Percentiles rank a stretch among this genome's conserved stretches.
Conservation (phyloP, 73 alveolate genomes). For the Halteria grandinella region DNA sequence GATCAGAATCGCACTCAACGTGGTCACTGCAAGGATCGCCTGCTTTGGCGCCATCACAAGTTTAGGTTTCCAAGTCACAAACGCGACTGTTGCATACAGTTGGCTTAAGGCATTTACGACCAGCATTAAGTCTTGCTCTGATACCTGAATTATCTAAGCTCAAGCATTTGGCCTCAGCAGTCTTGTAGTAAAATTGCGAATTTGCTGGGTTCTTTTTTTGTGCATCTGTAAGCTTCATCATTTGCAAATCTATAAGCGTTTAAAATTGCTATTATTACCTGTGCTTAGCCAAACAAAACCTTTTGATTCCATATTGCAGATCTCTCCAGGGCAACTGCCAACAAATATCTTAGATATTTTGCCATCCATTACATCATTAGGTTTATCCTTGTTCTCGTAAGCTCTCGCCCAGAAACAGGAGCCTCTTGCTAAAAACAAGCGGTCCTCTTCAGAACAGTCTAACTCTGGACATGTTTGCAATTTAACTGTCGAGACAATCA, state of each 20-base stretch:
- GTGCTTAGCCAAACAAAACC: too few relatives aligned
- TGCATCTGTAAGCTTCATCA: too few relatives aligned
- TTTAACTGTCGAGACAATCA: too few relatives aligned
- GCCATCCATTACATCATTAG: background rate
- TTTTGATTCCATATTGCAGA: background rate
- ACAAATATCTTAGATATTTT: background rate
- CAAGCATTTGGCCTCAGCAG: background rate
- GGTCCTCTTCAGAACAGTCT: too few relatives aligned
- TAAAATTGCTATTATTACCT: too few relatives aligned
- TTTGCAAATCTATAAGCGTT: too few relatives aligned
- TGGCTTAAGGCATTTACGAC: conserved; percentile 27
- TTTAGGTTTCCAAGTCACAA: conserved; percentile 14
- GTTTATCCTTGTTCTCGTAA: too few relatives aligned
- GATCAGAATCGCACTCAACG: conserved; percentile 23
- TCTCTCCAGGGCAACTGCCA: background rate
- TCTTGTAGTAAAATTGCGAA: conserved; percentile 20
- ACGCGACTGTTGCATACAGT: conserved; percentile 12
- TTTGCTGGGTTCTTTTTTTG: background rate
- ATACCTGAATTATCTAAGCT: conserved; percentile 2
- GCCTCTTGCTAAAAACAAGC: too few relatives aligned
- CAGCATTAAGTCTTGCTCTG: conserved; percentile 15
- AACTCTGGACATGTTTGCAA: too few relatives aligned
- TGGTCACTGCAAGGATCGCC: conserved; percentile 43
- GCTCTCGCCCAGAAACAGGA: too few relatives aligned
- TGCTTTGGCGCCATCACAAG: background rate